Evolutionary conservation across 2,329 filamentous ascomycete species (phyloP), one percentile per base, ranked within the genome.

Genomic region (Clonostachys sp.): DNA sequence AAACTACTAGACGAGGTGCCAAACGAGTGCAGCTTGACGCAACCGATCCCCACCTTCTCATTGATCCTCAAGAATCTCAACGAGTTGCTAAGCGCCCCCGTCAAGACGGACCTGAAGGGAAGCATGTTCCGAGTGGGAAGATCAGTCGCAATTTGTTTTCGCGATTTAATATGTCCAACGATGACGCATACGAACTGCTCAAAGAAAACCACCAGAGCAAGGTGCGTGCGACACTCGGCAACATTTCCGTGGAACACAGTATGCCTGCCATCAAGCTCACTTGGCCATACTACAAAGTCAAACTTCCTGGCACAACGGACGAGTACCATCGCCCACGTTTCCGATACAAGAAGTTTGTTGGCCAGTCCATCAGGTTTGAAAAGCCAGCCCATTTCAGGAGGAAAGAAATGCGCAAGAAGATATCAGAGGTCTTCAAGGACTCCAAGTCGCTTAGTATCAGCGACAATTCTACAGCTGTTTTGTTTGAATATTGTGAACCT

Each of bases 141-240:
- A 70, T 90, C 40, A 83, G 84, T 4, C 87, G 86, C 47, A 84
- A 89, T 48, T 78, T 96, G 35, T 81, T 81, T 36, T 81, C 86
- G 55, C 85, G 92, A 40, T 99, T 96, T 75, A 97, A 97, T 62
- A 88, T 95, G 49, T 96, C 91, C 33, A 97, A 97, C 53, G 94
- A 99, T 60, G 87, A 94, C 50, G 91, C 91, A 2, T 99, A 99
- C 64, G 91, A 97, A 61, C 83, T 91, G 50, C 80, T 99, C 41
- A 97, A 97, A 67, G 91, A 96, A 66, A 97, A 96, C 61, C 91
- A 95, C 61, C 90, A 95, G 69, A 91, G 89, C 75, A 97, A 96
- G 67, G 89, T 99, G 51, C 84, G 94, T 55, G 94, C 91, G 45
- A 95, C 90, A 2, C 81, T 99, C 51, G 90, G 91, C 42, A 92